These are phyloP conservation scores for Excoecaria agallocha DNA, from an alignment of 345 rosid species.

Conservation along the genomic window DNA sequence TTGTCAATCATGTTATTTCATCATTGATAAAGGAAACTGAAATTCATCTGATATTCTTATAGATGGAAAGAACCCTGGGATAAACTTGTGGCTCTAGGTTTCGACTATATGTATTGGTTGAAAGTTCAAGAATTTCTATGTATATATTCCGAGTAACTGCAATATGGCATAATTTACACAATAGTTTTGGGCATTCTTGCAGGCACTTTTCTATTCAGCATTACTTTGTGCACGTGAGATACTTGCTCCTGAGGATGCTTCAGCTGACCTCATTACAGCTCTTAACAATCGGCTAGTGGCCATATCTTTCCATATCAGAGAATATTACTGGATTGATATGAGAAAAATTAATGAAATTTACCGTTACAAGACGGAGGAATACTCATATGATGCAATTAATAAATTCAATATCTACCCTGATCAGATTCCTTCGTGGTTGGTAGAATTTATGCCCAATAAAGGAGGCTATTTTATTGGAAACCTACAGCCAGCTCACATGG, in stretches of 20 bases:
- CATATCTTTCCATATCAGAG: conserved; percentile 81
- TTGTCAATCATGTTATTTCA: background rate
- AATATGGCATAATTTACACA: background rate
- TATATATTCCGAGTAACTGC: background rate
- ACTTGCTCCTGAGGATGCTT: conserved; percentile 80
- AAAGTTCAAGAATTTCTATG: background rate
- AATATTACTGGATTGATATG: conserved; percentile 85
- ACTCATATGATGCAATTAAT: conserved; percentile 85
- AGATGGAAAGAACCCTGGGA: background rate
- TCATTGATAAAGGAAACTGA: background rate
- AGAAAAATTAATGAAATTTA: conserved; percentile 75
- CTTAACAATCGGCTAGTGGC: conserved; percentile 82
- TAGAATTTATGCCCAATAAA: conserved; percentile 69
- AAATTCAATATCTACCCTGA: conserved; percentile 94
- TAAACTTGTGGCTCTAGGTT: background rate
- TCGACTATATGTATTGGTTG: background rate
- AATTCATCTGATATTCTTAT: background rate
- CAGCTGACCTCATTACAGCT: conserved; percentile 74
- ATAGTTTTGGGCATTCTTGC: background rate
- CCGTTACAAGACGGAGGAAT: conserved; percentile 82
- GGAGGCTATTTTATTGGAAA: conserved; percentile 89
- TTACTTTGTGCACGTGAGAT: conserved; percentile 81
- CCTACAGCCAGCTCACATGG: conserved; percentile 96
- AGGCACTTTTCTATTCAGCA: conserved; percentile 82
- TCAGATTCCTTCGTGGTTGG: conserved; percentile 87